A percentile compares a stretch with the other conserved stretches of the same genome.
Evolutionary conservation across 768 basidiomycete species (phyloP).

Genomic region (Boletus rubroflammeus): DNA sequence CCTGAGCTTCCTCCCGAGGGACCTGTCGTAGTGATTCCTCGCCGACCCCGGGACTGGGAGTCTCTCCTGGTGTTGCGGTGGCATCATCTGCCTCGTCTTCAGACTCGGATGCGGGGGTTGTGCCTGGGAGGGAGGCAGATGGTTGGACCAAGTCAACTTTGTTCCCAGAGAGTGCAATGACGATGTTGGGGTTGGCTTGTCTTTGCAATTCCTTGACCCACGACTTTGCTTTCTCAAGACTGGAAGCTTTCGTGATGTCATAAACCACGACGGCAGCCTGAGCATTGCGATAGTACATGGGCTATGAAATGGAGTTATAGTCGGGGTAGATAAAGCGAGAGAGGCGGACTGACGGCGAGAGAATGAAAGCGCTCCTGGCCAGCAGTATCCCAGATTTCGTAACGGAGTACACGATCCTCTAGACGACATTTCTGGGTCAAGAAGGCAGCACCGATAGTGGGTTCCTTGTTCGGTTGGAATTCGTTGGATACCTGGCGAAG

Average conservation of each 20-base stretch:
- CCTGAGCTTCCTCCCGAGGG: constrained; percentile 90
- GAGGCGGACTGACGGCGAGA: constrained; percentile 64
- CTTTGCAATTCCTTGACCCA: constrained; percentile 99
- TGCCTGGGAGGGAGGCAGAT: constrained; percentile 48
- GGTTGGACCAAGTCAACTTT: constrained; percentile 88
- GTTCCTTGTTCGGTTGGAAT: constrained; percentile 98
- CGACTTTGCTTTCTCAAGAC: constrained; percentile 97
- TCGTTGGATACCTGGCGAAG: constrained; percentile 80
- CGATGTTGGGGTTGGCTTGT: constrained; percentile 98
- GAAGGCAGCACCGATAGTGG: constrained; percentile 96
- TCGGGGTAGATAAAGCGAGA: constrained; percentile 3
- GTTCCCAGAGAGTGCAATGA: constrained; percentile 97
- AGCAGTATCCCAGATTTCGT: constrained; percentile 98
- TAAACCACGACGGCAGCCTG: constrained; percentile 98
- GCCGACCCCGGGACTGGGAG: constrained; percentile 42
- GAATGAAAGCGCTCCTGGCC: constrained; percentile 98
- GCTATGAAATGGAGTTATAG: constrained; percentile 41
- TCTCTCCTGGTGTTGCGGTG: constrained; percentile 79
- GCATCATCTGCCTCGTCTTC: constrained; percentile 93
- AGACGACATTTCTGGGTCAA: constrained; percentile 92
- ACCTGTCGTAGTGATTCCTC: constrained; percentile 87
- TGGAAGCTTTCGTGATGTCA: constrained; percentile 93
- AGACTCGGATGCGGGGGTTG: constrained; percentile 56
- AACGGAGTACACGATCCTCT: constrained; percentile 89
- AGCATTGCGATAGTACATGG: constrained; percentile 99